A percentile compares a stretch with the other conserved stretches of the same genome.
These are phyloP conservation scores for Hirsutella rhossiliensis DNA, from an alignment of 2,329 filamentous ascomycete genomes.

Conservation along the genomic window DNA sequence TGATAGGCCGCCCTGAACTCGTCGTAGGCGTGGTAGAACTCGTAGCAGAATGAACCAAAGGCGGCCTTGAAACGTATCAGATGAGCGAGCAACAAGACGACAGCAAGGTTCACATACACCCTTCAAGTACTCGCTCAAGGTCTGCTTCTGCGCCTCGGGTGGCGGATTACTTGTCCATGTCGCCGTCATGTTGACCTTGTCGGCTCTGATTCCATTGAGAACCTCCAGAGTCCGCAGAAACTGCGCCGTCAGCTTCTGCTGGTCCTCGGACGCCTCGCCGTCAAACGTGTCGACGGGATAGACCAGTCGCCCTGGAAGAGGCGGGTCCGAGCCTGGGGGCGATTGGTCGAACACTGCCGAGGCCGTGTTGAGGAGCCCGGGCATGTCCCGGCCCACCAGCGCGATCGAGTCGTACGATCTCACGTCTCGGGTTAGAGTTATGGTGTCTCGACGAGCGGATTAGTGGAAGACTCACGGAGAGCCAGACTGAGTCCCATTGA, in stretches of 20 bases:
- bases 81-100: neutral
- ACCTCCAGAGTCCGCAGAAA: conserved; percentile 16
- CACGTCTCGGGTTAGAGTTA: neutral
- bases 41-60: conserved; percentile 18
- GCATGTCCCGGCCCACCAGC: conserved; percentile 13
- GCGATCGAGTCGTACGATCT: conserved; percentile 11
- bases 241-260: conserved; percentile 5
- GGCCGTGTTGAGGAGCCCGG: conserved; percentile 11
- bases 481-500: conserved; percentile 4
- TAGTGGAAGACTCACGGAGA: conserved; percentile 9
- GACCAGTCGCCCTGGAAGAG: conserved; percentile 10
- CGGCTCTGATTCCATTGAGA: conserved; percentile 6
- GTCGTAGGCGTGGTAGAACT: conserved; percentile 18
- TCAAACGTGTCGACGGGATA: conserved; percentile 12
- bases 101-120: conserved; percentile 10
- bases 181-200: conserved; percentile 8
- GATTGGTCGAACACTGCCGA: conserved; percentile 6
- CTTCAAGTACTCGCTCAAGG: conserved; percentile 15
- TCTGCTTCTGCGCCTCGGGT: conserved; percentile 7
- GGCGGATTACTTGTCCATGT: conserved; percentile 12
- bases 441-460: neutral
- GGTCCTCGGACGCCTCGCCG: neutral
- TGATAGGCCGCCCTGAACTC: conserved; percentile 14
- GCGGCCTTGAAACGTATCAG: conserved; percentile 11
- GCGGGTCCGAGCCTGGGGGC: neutral